A percentile compares a stretch with the other conserved stretches of the same genome.
phyloP scores from a whole-genome alignment of 352 stramenopile genomes.

The Pythium biforme region DNA sequence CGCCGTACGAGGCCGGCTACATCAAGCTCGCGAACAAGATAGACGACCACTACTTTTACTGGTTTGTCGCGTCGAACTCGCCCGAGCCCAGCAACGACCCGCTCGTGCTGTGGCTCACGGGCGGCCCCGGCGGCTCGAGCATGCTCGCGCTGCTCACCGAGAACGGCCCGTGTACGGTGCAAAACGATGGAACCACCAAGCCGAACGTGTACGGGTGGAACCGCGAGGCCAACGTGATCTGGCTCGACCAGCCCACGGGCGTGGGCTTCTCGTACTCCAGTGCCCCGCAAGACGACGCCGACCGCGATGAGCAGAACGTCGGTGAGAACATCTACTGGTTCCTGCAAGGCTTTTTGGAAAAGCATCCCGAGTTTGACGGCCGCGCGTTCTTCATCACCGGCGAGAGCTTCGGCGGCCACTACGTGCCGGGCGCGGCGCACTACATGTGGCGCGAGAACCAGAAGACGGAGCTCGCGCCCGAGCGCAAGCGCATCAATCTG shows the following conservation, averaged over 20 bases:
- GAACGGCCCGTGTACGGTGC: slow-evolving; percentile 55
- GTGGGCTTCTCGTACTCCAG: slow-evolving; percentile 49
- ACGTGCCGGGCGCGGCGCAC: slow-evolving; percentile 38
- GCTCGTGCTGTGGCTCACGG: slow-evolving; percentile 60
- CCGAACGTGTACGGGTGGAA: slow-evolving; percentile 54
- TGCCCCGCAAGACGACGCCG: slow-evolving; percentile 25
- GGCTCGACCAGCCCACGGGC: slow-evolving; percentile 43
- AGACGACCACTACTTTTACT: slow-evolving; percentile 72
- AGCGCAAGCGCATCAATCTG: slow-evolving; percentile 41
- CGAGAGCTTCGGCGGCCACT: slow-evolving; percentile 63
- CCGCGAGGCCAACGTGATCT: slow-evolving; percentile 52
- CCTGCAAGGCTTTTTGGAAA: slow-evolving; percentile 46
- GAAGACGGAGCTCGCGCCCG: slow-evolving; percentile 17
- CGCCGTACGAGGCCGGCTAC: slow-evolving; percentile 47
- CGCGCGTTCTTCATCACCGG: slow-evolving; percentile 50
- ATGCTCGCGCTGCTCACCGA: slow-evolving; percentile 43
- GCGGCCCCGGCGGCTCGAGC: slow-evolving; percentile 41
- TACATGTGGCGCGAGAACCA: slow-evolving; percentile 46
- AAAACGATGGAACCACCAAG: slow-evolving; percentile 30
- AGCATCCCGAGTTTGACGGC: slow-evolving; percentile 40
- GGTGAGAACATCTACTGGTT: slow-evolving; percentile 58
- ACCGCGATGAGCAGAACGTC: slow-evolving; percentile 36
- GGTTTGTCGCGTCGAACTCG: slow-evolving; percentile 51
- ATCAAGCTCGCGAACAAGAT: slow-evolving; percentile 48
- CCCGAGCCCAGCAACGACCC: slow-evolving; percentile 35